Evolutionary conservation across 1,139 yeast species (phyloP).

Genomic region (Pichia sp.): DNA sequence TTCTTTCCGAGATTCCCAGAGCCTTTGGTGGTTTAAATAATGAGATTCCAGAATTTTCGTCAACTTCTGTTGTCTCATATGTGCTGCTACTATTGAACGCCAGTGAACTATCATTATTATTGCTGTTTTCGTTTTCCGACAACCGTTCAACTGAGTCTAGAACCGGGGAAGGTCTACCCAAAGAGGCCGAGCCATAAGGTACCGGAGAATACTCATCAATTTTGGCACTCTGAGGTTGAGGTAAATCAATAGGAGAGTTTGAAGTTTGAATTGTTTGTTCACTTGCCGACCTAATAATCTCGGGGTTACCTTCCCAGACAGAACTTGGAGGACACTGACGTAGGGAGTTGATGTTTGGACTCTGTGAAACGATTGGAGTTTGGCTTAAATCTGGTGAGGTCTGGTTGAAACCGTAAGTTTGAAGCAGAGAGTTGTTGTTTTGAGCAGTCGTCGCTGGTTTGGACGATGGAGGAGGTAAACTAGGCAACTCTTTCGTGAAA

Average conservation of each 20-base stretch:
- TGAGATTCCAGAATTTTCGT: conserved; percentile 1
- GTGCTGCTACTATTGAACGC: conserved; percentile 6
- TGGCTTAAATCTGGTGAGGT: conserved; percentile 16
- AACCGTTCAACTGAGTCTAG: background rate
- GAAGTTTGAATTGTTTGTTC: conserved; percentile 14
- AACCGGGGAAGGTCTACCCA: background rate
- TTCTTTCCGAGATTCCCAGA: background rate
- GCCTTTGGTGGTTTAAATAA: conserved; percentile 13
- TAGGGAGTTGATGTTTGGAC: conserved; percentile 17
- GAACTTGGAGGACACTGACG: conserved; percentile 9
- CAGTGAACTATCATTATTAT: conserved; percentile 4
- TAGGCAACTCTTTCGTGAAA: conserved; percentile 12
- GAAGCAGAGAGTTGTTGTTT: conserved; percentile 18
- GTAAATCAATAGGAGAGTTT: conserved; percentile 12
- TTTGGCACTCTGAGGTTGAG: conserved; percentile 17
- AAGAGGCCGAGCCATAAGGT: background rate
- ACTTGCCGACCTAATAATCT: conserved; percentile 12
- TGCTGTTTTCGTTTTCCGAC: background rate
- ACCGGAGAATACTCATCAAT: conserved; percentile 13
- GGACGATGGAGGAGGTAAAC: conserved; percentile 15
- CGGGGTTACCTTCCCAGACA: conserved; percentile 5
- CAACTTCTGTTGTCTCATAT: conserved; percentile 5
- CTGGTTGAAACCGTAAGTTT: conserved; percentile 27
- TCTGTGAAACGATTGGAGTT: conserved; percentile 18
- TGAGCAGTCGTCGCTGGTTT: background rate